Conservation (phyloP, 305 asterid species). For the Fraxinus sp. region DNA sequence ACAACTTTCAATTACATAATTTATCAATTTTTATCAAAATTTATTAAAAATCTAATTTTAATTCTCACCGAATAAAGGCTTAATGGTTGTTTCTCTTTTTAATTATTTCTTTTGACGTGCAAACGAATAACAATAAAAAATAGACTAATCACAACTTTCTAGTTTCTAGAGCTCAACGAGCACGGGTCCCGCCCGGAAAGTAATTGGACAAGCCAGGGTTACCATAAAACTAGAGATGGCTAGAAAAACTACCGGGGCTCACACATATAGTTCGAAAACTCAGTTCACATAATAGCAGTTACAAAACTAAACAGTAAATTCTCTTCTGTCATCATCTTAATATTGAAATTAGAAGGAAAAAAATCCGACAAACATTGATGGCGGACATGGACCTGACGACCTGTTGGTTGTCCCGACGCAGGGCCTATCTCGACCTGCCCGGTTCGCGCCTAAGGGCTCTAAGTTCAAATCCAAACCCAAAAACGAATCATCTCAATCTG, state of each 20-base stretch:
- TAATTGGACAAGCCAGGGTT: too few species aligned
- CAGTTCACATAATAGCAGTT: background rate
- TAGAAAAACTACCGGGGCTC: background rate
- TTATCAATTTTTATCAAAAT: too few species aligned
- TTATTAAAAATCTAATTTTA: too few species aligned
- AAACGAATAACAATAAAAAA: too few species aligned
- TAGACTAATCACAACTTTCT: background rate
- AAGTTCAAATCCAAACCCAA: conserved; percentile 33
- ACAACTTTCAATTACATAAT: too few species aligned
- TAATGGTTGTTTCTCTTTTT: too few species aligned
- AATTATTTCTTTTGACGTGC: too few species aligned
- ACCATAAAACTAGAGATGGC: too few species aligned
- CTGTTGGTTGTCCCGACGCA: conserved; percentile 38
- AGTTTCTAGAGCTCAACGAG: background rate
- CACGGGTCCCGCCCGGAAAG: background rate
- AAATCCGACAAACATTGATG: conserved; percentile 23
- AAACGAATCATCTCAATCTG: conserved; percentile 22
- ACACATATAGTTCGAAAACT: background rate
- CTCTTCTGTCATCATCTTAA: background rate
- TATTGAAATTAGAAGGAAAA: background rate
- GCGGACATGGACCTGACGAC: conserved; percentile 45
- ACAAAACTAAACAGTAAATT: background rate
- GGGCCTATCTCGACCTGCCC: conserved; percentile 18
- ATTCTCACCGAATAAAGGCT: too few species aligned
- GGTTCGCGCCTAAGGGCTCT: conserved; percentile 56